phyloP scores from a whole-genome alignment of 108 stramenopile species.

The Cyclotella atomus region DNA sequence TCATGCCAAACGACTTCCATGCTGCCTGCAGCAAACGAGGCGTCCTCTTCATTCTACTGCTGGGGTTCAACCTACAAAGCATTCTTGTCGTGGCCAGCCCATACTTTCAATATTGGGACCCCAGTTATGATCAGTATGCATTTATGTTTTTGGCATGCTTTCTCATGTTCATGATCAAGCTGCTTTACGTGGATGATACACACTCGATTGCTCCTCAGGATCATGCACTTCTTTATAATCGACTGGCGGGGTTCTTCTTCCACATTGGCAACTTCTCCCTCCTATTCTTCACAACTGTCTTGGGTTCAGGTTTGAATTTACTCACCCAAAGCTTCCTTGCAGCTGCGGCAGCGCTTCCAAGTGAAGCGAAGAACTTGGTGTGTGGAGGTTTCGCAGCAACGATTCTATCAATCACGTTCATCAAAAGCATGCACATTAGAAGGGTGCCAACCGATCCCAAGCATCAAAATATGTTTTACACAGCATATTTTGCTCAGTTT shows the following conservation, averaged over 20 bases:
- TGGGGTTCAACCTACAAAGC: conserved; percentile 83
- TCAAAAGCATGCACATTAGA: conserved; percentile 86
- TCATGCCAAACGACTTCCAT: conserved; percentile 87
- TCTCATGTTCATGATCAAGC: conserved; percentile 82
- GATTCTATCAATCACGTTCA: conserved; percentile 66
- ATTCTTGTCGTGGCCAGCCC: conserved; percentile 76
- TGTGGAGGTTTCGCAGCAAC: conserved; percentile 82
- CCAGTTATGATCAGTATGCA: conserved; percentile 53
- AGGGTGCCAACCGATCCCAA: conserved; percentile 64
- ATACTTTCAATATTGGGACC: conserved; percentile 81
- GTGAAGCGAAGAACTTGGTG: conserved; percentile 72
- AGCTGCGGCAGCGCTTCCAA: conserved; percentile 76
- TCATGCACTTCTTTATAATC: conserved; percentile 81
- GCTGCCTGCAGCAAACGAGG: conserved; percentile 83
- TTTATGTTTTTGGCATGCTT: conserved; percentile 77
- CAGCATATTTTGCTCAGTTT: conserved; percentile 67
- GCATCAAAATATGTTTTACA: conserved; percentile 64
- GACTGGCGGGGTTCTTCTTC: conserved; percentile 76
- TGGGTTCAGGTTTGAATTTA: conserved; percentile 80
- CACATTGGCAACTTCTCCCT: conserved; percentile 74
- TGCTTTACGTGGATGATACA: conserved; percentile 80
- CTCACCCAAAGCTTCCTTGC: conserved; percentile 84
- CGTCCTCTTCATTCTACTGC: conserved; percentile 78
- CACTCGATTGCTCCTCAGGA: conserved; percentile 64
- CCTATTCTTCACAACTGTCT: conserved; percentile 74